Evolutionary conservation across 2,329 filamentous ascomycete species (phyloP).

Genomic region (Aspergillus latus): DNA sequence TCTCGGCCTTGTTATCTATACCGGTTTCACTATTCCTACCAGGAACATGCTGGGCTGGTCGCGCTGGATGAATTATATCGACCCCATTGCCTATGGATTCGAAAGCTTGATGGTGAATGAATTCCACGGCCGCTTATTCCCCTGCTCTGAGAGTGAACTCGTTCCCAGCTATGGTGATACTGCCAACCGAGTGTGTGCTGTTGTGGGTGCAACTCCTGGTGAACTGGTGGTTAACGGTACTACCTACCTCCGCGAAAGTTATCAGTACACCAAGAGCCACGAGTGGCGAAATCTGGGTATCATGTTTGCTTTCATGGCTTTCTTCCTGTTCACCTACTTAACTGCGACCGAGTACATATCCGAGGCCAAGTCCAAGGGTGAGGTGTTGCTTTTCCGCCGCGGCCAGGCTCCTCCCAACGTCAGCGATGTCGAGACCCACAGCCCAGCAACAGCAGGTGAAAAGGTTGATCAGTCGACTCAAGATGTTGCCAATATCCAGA

Average conservation of each 20-base stretch:
- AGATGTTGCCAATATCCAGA: conserved; percentile 50
- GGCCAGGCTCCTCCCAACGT: conserved; percentile 56
- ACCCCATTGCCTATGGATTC: conserved; percentile 78
- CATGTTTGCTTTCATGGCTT: conserved; percentile 61
- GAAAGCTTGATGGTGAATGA: conserved; percentile 82
- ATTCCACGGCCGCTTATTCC: conserved; percentile 65
- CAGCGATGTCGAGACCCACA: conserved; percentile 31
- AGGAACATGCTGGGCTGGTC: conserved; percentile 74
- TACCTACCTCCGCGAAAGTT: conserved; percentile 55
- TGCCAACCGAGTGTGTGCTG: conserved; percentile 56
- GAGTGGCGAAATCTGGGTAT: conserved; percentile 73
- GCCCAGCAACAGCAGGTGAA: conserved; percentile 28
- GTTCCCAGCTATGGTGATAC: conserved; percentile 40
- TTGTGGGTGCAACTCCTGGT: conserved; percentile 60
- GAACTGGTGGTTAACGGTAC: conserved; percentile 56
- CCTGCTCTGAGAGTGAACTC: conserved; percentile 39
- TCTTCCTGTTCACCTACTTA: conserved; percentile 64
- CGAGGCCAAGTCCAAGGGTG: conserved; percentile 72
- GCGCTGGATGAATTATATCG: conserved; percentile 78
- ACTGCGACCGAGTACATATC: conserved; percentile 60
- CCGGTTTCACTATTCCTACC: conserved; percentile 49
- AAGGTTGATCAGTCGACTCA: conserved; percentile 33
- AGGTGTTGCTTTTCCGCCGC: conserved; percentile 72
- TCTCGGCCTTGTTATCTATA: conserved; percentile 47
- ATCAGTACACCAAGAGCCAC: conserved; percentile 58